These are phyloP conservation scores for Rhododendron williamsianum DNA, from an alignment of 148 eudicot genomes.

Conservation along the genomic window DNA sequence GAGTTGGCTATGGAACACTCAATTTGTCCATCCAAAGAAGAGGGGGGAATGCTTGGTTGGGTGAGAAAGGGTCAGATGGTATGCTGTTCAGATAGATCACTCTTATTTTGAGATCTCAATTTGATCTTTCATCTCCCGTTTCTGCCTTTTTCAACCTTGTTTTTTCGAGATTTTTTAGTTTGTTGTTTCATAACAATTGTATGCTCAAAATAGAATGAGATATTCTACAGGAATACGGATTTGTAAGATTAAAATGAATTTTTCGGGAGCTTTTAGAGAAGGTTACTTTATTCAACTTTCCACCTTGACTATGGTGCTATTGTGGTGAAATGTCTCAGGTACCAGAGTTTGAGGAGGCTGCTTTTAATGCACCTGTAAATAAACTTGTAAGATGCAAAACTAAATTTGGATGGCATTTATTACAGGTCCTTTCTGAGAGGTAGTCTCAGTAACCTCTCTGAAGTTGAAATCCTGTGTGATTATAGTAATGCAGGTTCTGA, in stretches of 20 bases:
- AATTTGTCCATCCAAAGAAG: conserved; percentile 78
- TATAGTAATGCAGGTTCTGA: conserved; percentile 6
- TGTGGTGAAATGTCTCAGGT: conserved; percentile 37
- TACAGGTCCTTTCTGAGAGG: conserved; percentile 97
- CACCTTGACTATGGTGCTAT: not conserved
- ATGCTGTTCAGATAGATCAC: conserved; percentile 21
- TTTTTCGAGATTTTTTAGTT: not conserved
- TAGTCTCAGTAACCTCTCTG: conserved; percentile 13
- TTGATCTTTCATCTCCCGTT: not conserved
- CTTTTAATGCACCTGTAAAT: conserved; percentile 74
- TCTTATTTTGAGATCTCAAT: not conserved
- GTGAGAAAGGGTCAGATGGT: conserved; percentile 97
- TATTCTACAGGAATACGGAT: not conserved
- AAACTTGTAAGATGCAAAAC: conserved; percentile 78
- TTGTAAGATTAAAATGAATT: not conserved
- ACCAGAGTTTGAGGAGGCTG: conserved; percentile 96
- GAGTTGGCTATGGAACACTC: conserved; percentile 86
- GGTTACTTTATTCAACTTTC: not conserved
- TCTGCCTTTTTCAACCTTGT: not conserved
- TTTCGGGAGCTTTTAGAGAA: not conserved
- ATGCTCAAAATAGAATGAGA: not conserved
- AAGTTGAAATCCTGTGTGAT: not conserved
- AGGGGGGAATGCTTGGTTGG: conserved; percentile 99
- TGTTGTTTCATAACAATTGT: not conserved
- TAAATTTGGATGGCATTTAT: conserved; percentile 88